Evolutionary conservation across 306 rosid genomes (phyloP).

Genomic region (Dryas octopetala): DNA sequence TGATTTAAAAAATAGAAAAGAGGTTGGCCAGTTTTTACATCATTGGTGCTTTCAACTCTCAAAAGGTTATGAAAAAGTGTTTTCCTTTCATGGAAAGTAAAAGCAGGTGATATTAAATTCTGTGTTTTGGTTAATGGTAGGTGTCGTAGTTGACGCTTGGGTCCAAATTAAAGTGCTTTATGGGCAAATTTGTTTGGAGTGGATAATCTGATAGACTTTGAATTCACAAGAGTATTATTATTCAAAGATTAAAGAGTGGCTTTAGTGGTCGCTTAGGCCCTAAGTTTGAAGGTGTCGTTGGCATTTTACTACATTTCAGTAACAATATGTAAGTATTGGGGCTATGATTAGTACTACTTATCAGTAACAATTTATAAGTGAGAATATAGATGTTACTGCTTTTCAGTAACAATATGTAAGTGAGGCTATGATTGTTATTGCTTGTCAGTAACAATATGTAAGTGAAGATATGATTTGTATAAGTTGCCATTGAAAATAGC

Average conservation of each 20-base stretch:
- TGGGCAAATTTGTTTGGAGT: neutral
- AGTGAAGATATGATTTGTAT: too few relatives aligned
- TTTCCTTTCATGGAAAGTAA: neutral
- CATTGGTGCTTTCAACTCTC: neutral
- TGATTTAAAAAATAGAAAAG: neutral
- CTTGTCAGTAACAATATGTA: too few relatives aligned
- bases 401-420: too few relatives aligned
- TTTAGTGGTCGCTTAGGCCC: neutral
- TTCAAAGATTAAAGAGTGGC: neutral
- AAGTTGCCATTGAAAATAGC: too few relatives aligned
- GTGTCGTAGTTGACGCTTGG: too few relatives aligned
- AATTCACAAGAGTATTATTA: neutral
- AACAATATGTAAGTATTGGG: too few relatives aligned
- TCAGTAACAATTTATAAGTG: too few relatives aligned
- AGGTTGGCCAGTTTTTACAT: neutral
- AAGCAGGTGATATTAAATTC: neutral
- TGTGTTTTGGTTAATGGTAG: neutral
- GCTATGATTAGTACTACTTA: too few relatives aligned
- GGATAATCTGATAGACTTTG: neutral
- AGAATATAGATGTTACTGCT: too few relatives aligned
- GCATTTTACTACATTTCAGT: neutral
- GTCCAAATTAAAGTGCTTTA: neutral
- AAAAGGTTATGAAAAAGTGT: conserved; percentile 2
- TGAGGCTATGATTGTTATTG: too few relatives aligned
- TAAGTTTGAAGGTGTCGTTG: conserved; percentile 3